phyloP scores from a whole-genome alignment of 2,329 filamentous ascomycete species.

The Aspergillus sojae region DNA sequence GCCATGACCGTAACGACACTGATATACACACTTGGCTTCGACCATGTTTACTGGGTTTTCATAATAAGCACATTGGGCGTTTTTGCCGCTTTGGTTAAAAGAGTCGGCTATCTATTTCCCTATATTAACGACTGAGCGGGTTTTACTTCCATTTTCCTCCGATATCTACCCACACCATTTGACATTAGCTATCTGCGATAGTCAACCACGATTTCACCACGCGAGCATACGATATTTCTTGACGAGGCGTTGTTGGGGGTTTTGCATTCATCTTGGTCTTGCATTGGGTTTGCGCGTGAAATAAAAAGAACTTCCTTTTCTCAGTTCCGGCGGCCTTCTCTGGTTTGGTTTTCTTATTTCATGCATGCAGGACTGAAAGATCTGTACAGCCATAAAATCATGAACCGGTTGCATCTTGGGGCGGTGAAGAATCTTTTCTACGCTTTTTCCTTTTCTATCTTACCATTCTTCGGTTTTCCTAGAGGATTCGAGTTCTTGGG shows the following conservation, averaged over 20 bases:
- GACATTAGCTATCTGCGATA: constrained; percentile 2
- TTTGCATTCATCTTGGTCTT: constrained; percentile 12
- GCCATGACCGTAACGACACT: constrained; percentile 14
- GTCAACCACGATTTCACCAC: constrained; percentile 9
- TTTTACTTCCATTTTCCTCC: constrained; percentile 3
- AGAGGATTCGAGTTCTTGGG: background rate
- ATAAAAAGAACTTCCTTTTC: background rate
- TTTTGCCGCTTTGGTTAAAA: constrained; percentile 7
- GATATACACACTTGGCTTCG: constrained; percentile 7
- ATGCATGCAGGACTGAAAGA: constrained; percentile 1
- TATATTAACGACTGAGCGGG: constrained; percentile 19
- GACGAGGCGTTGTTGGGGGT: constrained; percentile 13
- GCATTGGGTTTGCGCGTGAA: constrained; percentile 10
- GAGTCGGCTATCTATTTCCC: constrained; percentile 10
- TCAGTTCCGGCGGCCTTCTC: background rate
- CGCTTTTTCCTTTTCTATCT: background rate
- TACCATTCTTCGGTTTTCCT: background rate
- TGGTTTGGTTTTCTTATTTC: background rate
- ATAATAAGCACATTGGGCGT: constrained; percentile 21
- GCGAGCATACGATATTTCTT: constrained; percentile 15
- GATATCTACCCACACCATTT: constrained; percentile 1
- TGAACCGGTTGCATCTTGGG: background rate
- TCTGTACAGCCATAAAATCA: constrained; percentile 6
- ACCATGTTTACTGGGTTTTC: constrained; percentile 13
- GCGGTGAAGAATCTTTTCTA: background rate